Base-by-base conservation (phyloP, 179 eudicot species). In the Vitellaria paradoxa region DNA sequence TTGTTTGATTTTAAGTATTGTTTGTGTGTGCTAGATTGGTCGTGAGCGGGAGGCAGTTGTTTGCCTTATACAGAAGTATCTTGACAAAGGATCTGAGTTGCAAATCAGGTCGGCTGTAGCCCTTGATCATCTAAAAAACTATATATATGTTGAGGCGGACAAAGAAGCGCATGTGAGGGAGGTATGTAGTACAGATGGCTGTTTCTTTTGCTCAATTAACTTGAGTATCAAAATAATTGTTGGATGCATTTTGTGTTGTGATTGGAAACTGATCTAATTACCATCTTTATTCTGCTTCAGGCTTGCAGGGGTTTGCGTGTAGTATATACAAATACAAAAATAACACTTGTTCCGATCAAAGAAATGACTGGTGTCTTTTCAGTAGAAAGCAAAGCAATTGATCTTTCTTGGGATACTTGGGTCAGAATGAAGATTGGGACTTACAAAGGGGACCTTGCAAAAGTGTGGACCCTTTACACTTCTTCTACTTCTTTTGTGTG, bases 311-410 rank as follows among this genome's bases (percentile, higher is more conserved):
- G 99, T 66, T 87, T 96, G 88, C 96, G 98, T 9, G 87, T 84
- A 60, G 90, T 93, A 72, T 96, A 79, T 79, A 81, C 86, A 4
- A 77, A 69, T 64, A 72, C 79, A 12, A 91, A 92, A 81, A 83
- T 91, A 55, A 86, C 92, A 64, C 92, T 96, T 37, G 99, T 96
- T 56, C 99, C 99, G 2, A 96, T 96, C 65, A 96, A 93, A 83
- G 99, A 96, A 86, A 96, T 96, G 99, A 90, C 99, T 7, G 99
- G 91, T 84, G 99, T 93, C 84, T 98, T 96, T 14, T 88, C 99
- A 1, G 99, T 96, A 77, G 99, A 96, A 82, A 96, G 98, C 83
- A 96, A 96, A 82, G 89, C 91, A 18, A 86, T 89, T 62, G 99
- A 96, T 78, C 85, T 96, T 72, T 73, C 97, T 9, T 81, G 96